Base-by-base conservation (phyloP, 352 stramenopile genomes). In the Globisporangium viniferum region DNA sequence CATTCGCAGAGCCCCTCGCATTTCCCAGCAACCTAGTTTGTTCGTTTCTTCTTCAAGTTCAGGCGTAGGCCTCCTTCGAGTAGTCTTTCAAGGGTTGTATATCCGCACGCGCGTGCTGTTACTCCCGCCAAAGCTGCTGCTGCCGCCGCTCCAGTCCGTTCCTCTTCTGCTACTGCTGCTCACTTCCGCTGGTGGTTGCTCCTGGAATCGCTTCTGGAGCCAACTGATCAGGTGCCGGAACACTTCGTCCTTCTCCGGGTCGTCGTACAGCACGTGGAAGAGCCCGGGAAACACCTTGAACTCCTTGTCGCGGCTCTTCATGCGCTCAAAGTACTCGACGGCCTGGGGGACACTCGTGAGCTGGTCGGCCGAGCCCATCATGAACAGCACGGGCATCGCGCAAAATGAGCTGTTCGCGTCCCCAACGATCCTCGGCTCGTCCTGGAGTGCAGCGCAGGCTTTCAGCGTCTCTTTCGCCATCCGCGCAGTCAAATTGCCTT, bases 191-290 rank as follows among this genome's bases (percentile, higher is more conserved):
- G 36, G 36, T 15, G 39, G 39, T 59, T 33, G 55, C 7, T 27
- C 55, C 2, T 7, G 31, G 12, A 60, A 60, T 18, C 55, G 29
- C 15, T 60, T 7, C 29, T 36, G 18, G 0, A 60, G 55, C 55
- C 55, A 60, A 20, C 15, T 60, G 18, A 60, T 36, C 55, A 60
- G 9, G 55, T 60, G 55, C 15, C 55, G 29, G 3, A 60, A 36
- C 18, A 46, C 20, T 22, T 60, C 55, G 55, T 60, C 55, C 8
- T 66, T 59, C 54, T 80, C 74, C 12, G 70, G 70, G 44, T 82
- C 76, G 55, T 80, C 69, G 63, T 76, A 83, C n/a, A 83, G 54
- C 46, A 64, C 69, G 59, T 83, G 74, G 59, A 58, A 80, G 15
- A 77, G 58, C 2, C 74, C 74, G 2, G 67, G 55, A 53, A 78